Base-by-base conservation (phyloP, 768 basidiomycete genomes). In the Boletus pseudopeckii region DNA sequence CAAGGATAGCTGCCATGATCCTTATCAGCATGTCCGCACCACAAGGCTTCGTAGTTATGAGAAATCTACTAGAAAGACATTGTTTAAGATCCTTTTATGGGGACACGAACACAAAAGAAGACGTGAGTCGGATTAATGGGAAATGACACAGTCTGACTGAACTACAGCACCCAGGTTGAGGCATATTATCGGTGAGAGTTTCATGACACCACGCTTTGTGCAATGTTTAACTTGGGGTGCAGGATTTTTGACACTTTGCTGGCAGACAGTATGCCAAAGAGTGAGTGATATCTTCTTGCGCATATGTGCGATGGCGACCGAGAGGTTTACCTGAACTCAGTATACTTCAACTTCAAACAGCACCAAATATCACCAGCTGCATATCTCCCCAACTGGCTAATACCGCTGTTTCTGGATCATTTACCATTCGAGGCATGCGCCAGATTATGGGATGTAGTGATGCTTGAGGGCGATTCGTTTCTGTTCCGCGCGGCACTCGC, bases 341-440 rank as follows among this genome's bases (percentile, higher is more conserved):
- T 96, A 57, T 94, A 92, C 68, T 90, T 92, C 74, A 94, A 94
- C 72, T 94, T 95, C 73, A 92, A 94, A 67, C 90, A 93, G 62
- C 90, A 94, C 66, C 90, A 93, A 57, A 82, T 96, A 63, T 88
- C 92, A 1, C 92, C 93, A 2, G 74, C 84, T 3, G 79, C 84
- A n/a, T 96, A 95, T 74, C 76, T 96, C 15, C 81, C 79, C 0
- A 84, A 85, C 53, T 96, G 93, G 93, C 62, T 96, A 26, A 63
- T 88, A 30, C 83, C 92, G 0, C 73, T 93, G 15, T 96, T 92
- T 67, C 71, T 92, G 36, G 80, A 90, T 58, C 91, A 93, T 66
- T 74, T 96, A n/a, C 91, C 92, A 1, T 89, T 96, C 66, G 93
- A 95, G 62, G 88, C 89, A 7, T 90, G 91, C 57, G 90, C 91